Evolutionary conservation across 2,329 filamentous ascomycete genomes (phyloP), one percentile per base, ranked within the genome.

Genomic region (Fusarium circinatum): DNA sequence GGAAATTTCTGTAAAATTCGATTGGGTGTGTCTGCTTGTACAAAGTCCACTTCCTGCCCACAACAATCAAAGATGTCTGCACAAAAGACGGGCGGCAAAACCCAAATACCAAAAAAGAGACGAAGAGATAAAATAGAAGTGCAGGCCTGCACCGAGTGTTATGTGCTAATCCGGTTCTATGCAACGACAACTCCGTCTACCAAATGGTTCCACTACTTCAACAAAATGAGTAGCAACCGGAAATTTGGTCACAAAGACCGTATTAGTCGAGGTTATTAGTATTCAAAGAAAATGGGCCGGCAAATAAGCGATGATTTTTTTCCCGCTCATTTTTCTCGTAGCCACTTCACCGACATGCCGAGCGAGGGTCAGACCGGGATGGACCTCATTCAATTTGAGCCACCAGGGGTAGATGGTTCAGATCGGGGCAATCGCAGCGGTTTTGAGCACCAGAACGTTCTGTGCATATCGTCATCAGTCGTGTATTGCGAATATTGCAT

Each of bases 11-110:
- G 69, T 75, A 73, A 68, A 73, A 71, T 80, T 78, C 76, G 71
- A 80, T 79, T 80, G 77, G 67, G 68, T 78, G 76, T 71, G 68
- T 70, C 58, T 76, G 65, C 68, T 75, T 75, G 64, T 78, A 78
- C 71, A 77, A 55, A 78, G 60, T 75, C 76, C 76, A 77, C 76
- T 76, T 62, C 47, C 65, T 71, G 59, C 73, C 76, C 76, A 78
- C 76, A 73, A 65, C 61, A 76, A 75, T 74, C 59, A 74, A 77
- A 71, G 57, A 68, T 59, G 58, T 36, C 52, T 56, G 54, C 42
- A 60, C 52, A 59, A 65, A 67, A 49, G 62, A 48, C 52, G 48
- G 48, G 44, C 62, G 54, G 18, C 32, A 70, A 45, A 60, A 45
- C 32, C 56, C 49, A 49, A 34, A 49, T 5, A 10, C 14, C 42